Evolutionary conservation across 2,329 filamentous ascomycete species (phyloP).

Genomic region (Scedosporium apiospermum): DNA sequence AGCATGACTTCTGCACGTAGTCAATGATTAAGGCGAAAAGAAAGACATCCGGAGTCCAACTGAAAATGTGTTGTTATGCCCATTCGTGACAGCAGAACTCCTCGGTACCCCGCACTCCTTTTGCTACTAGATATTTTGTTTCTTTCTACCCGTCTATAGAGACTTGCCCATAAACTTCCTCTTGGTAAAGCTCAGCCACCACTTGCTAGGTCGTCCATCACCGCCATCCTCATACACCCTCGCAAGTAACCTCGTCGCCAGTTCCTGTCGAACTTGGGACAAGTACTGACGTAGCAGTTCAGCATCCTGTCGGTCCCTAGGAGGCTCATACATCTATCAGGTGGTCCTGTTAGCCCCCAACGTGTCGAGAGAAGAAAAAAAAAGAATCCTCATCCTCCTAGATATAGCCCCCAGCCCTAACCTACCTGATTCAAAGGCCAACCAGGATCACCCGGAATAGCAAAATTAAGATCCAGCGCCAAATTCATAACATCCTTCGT

Average conservation of each 20-base stretch:
- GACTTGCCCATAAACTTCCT: slow-evolving; percentile 99
- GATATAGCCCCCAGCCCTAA: not conserved
- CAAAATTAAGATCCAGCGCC: slow-evolving; percentile 87
- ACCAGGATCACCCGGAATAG: slow-evolving; percentile 83
- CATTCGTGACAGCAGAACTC: not conserved
- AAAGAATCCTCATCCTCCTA: not conserved
- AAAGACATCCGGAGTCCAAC: not conserved
- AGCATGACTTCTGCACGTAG: not conserved
- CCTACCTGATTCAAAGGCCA: slow-evolving; percentile 84
- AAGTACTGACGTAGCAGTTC: slow-evolving; percentile 85
- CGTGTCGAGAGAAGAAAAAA: not conserved
- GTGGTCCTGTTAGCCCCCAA: not conserved
- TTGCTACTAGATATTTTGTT: not conserved
- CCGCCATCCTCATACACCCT: slow-evolving; percentile 74
- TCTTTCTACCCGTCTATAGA: slow-evolving; percentile 37
- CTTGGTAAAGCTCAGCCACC: slow-evolving; percentile 99
- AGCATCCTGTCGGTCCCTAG: slow-evolving; percentile 76
- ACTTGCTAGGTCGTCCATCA: slow-evolving; percentile 66
- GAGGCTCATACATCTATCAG: slow-evolving; percentile 73
- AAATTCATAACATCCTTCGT: slow-evolving; percentile 76
- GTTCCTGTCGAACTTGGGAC: slow-evolving; percentile 85
- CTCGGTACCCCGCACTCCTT: not conserved
- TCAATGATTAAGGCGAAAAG: not conserved
- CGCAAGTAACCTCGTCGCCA: slow-evolving; percentile 72
- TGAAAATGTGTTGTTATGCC: not conserved